These are phyloP conservation scores for Staphylotrichum tortipilum DNA, from an alignment of 495 filamentous ascomycete species.

Conservation along the genomic window DNA sequence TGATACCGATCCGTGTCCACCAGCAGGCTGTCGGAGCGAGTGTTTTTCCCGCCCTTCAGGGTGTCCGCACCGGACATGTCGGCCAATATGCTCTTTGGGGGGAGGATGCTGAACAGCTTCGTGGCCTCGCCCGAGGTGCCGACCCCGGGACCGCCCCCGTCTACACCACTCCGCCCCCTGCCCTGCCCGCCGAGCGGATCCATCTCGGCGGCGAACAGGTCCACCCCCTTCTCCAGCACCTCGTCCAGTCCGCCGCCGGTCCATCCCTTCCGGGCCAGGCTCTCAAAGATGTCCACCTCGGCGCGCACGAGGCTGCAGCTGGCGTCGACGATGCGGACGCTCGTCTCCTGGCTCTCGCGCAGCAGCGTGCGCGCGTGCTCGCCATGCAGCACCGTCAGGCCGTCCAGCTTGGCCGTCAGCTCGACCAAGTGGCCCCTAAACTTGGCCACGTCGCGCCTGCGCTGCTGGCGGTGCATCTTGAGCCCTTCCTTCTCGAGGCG, in stretches of 20 bases:
- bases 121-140: conserved; percentile 26
- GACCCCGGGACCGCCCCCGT: conserved; percentile 2
- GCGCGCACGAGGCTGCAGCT: conserved; percentile 52
- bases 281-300: conserved; percentile 59
- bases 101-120: conserved; percentile 51
- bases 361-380: conserved; percentile 47
- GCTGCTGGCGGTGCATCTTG: conserved; percentile 48
- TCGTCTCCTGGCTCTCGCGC: conserved; percentile 51
- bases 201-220: conserved; percentile 49
- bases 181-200: conserved; percentile 15
- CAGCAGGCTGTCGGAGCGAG: conserved; percentile 38
- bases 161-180: neutral
- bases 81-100: conserved; percentile 47
- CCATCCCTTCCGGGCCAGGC: conserved; percentile 55
- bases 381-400: conserved; percentile 49
- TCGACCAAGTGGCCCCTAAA: conserved; percentile 49
- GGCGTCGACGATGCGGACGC: conserved; percentile 48
- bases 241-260: conserved; percentile 55
- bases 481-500: conserved; percentile 52
- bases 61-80: conserved; percentile 29
- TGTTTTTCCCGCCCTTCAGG: conserved; percentile 17
- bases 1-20: conserved; percentile 41
- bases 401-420: conserved; percentile 52
- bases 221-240: conserved; percentile 49
- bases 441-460: conserved; percentile 42